A percentile compares a stretch with the other conserved stretches of the same genome.
Conservation (phyloP, 2,329 filamentous ascomycete species). For the Aspergillus ruber region DNA sequence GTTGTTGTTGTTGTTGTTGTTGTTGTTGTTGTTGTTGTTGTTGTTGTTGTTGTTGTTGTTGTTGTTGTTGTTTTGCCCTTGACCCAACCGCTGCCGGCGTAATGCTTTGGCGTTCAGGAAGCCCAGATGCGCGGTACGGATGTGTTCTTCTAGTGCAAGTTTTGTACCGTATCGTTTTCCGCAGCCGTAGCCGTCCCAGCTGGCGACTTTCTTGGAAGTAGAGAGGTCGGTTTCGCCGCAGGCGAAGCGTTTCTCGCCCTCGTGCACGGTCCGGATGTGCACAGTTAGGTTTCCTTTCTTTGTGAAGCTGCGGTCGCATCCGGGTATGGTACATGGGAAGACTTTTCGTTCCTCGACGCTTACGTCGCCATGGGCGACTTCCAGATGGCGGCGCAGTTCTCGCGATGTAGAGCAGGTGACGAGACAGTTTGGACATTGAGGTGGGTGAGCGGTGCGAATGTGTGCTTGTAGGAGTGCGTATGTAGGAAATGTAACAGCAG, state of each 20-base stretch:
- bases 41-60: conserved; percentile 11
- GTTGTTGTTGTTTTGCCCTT: conserved; percentile 8
- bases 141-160: conserved; percentile 71
- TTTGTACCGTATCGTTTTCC: conserved; percentile 71
- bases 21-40: conserved; percentile 7
- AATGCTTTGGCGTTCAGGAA: conserved; percentile 40
- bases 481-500: conserved; percentile 60
- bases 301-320: conserved; percentile 72
- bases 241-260: conserved; percentile 66
- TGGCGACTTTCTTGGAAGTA: conserved; percentile 50
- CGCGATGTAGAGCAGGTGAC: conserved; percentile 59
- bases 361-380: conserved; percentile 63
- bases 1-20: conserved; percentile 4
- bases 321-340: conserved; percentile 59
- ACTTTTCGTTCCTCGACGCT: conserved; percentile 57
- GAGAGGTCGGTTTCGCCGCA: conserved; percentile 65
- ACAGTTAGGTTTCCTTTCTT: conserved; percentile 75
- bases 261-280: conserved; percentile 71
- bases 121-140: conserved; percentile 75
- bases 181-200: conserved; percentile 66
- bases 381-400: conserved; percentile 69
- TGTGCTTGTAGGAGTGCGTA: conserved; percentile 66
- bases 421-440: conserved; percentile 67
- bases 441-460: conserved; percentile 64
- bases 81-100: conserved; percentile 29